Conservation (phyloP, 108 stramenopile species). For the Conticribra guillardii region DNA sequence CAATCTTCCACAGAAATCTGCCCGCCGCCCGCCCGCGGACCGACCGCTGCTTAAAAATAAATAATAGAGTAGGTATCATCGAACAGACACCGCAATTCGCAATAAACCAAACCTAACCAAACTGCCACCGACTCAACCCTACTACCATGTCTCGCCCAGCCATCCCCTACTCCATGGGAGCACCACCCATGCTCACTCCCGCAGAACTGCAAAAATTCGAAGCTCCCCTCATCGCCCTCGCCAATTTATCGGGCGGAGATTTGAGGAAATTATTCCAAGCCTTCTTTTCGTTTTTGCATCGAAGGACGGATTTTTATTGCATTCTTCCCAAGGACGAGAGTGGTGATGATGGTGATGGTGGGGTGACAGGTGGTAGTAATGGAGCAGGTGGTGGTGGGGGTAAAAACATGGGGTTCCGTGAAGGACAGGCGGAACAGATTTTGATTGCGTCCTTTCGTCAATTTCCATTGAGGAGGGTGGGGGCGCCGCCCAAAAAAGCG, state of each 20-base stretch:
- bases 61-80: background rate
- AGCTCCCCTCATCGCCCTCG: conserved; percentile 78
- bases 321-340: conserved; percentile 71
- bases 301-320: conserved; percentile 87
- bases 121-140: background rate
- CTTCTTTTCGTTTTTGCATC: conserved; percentile 86
- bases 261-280: conserved; percentile 71
- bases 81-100: background rate
- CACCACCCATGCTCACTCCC: conserved; percentile 32
- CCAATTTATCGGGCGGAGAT: conserved; percentile 70
- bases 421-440: conserved; percentile 87
- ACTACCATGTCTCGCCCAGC: background rate
- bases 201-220: conserved; percentile 56
- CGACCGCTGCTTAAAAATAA: too few relatives aligned
- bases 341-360: conserved; percentile 24
- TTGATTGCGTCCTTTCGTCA: conserved; percentile 84
- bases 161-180: conserved; percentile 4
- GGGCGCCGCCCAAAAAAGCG: conserved; percentile 32
- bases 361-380: conserved; percentile 2
- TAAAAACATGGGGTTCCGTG: conserved; percentile 70
- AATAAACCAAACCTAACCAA: background rate
- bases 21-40: too few relatives aligned
- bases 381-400: conserved; percentile 27
- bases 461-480: conserved; percentile 75
- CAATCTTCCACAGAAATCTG: too few relatives aligned